phyloP scores from a whole-genome alignment of 2,329 filamentous ascomycete genomes.

The Fusarium sp. region DNA sequence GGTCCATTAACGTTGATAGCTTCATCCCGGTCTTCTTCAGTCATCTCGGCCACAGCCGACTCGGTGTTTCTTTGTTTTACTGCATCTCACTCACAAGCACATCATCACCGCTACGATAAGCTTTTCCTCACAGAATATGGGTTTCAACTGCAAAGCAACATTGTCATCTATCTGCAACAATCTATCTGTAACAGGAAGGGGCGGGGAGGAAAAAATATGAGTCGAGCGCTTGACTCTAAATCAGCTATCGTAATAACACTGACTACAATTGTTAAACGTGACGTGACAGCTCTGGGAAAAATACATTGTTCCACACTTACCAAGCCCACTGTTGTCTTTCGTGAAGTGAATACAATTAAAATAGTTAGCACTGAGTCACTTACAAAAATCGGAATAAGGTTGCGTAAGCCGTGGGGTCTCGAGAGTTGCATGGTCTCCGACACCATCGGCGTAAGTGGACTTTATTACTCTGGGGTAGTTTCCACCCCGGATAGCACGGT shows the following conservation, averaged over 20 bases:
- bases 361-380: neutral
- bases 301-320: conserved; percentile 13
- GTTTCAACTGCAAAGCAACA: neutral
- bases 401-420: neutral
- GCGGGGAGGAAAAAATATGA: too few relatives aligned
- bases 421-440: neutral
- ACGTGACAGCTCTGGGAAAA: conserved; percentile 15
- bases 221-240: too few relatives aligned
- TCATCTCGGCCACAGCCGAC: neutral
- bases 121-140: neutral
- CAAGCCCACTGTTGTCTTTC: conserved; percentile 12
- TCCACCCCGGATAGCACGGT: neutral
- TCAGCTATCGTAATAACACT: neutral
- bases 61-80: neutral
- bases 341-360: neutral
- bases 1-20: neutral
- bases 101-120: neutral
- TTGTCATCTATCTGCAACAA: too few relatives aligned
- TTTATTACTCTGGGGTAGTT: neutral
- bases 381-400: neutral
- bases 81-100: neutral
- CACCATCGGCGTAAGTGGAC: neutral
- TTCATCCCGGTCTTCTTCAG: neutral
- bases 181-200: too few relatives aligned
- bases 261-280: conserved; percentile 13